Base-by-base conservation (phyloP, 192 early-diverging fungal species). In the Thoreauomyces humboldtii region DNA sequence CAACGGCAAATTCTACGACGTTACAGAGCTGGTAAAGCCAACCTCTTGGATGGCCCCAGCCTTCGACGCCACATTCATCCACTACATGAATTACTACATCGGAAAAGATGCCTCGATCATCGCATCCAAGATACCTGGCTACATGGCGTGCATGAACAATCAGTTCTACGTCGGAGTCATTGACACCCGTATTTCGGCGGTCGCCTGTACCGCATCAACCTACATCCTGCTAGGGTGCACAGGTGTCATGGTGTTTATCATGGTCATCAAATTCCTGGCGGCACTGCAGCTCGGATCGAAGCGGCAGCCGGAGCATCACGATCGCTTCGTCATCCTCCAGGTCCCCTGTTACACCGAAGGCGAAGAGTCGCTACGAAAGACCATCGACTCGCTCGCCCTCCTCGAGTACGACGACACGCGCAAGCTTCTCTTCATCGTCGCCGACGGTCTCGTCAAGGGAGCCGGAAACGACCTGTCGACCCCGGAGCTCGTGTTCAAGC, bases 301-400 rank as follows among this genome's bases (percentile, higher is more conserved):
- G 46, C 82, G 87, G 25, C 86, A 88, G 63, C 88, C 89, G 0
- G 89, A 95, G 65, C 87, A 92, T 24, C 81, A 90, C 65, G 87
- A 91, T 69, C 88, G 92, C 66, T 95, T 98, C 76, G 90, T 95
- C 62, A 87, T 94, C 45, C 67, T 77, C 70, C 93, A 94, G 70
- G 90, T 98, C 14, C 94, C 95, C 11, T 98, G 95, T 77, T 98
- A 98, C 74, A 95, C 94, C n/a, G 95, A 98, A 73, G 88, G 89
- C 59, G 95, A 98, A 65, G 92, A 92, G 27, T 95, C 94, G 2
- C 78, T 98, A 48, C 78, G 88, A 34, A 90, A 90, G 72, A 98
- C 95, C 0, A 85, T 98, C 47, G 86, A 98, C 70, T 98, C 95
- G 27, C 78, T 98, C 33, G 86, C 93, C 0, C 73, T 83, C 31